phyloP scores from a whole-genome alignment of 805 yeast genomes.

The Starmerella powellii region DNA sequence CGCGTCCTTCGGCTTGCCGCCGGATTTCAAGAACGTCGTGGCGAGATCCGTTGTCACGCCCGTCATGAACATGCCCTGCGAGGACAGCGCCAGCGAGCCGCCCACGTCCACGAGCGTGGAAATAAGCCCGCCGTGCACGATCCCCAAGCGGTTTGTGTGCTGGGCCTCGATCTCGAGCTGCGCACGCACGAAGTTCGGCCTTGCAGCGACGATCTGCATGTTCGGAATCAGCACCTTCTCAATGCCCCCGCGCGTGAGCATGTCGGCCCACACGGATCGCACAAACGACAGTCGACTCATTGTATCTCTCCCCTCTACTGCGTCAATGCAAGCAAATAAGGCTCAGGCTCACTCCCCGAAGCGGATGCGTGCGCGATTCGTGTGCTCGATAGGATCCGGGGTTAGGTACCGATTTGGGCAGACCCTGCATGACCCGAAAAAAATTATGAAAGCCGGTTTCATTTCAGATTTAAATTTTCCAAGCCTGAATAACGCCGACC shows the following conservation, averaged over 20 bases:
- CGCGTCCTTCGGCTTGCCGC: slow-evolving; percentile 29
- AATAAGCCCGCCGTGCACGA: slow-evolving; percentile 34
- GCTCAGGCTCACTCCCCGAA: no score
- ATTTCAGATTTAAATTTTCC: neutral
- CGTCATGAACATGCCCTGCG: slow-evolving; percentile 33
- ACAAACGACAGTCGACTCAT: slow-evolving; percentile 21
- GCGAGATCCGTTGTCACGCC: slow-evolving; percentile 36
- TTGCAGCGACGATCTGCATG: slow-evolving; percentile 25
- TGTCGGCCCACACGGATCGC: slow-evolving; percentile 21
- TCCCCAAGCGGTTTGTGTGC: slow-evolving; percentile 33
- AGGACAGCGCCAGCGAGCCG: slow-evolving; percentile 35
- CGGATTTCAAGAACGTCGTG: slow-evolving; percentile 31
- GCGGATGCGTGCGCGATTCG: no score
- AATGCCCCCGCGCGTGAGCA: slow-evolving; percentile 22
- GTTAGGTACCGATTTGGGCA: neutral
- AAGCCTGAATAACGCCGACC: neutral
- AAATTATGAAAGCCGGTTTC: slow-evolving; percentile 3
- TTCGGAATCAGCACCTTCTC: slow-evolving; percentile 18
- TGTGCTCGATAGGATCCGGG: no score
- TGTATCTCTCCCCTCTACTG: no score
- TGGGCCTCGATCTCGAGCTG: slow-evolving; percentile 27
- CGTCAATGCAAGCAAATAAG: no score
- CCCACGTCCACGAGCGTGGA: slow-evolving; percentile 35
- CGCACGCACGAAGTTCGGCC: slow-evolving; percentile 28
- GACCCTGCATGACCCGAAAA: neutral